phyloP scores from a whole-genome alignment of 148 eudicot genomes.

The Silene uniflora region DNA sequence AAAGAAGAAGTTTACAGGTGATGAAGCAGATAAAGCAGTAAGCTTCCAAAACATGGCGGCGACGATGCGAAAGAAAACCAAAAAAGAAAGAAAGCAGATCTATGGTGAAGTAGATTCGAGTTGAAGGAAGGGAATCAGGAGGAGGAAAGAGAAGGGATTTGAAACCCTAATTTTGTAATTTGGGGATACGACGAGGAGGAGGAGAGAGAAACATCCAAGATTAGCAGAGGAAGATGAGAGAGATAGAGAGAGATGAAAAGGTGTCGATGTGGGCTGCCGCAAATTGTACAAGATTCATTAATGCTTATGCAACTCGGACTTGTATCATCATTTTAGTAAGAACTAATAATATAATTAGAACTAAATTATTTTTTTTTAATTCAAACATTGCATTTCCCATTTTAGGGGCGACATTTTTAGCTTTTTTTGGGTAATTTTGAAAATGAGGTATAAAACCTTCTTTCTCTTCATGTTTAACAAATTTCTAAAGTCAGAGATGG shows the following conservation, averaged over 20 bases:
- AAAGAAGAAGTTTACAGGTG: constrained; percentile 68
- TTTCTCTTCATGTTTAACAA: too few relatives aligned
- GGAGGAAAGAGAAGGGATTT: neutral
- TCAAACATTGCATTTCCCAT: too few relatives aligned
- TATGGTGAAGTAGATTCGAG: neutral
- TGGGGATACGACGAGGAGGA: neutral
- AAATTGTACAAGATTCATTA: neutral
- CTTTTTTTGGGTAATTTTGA: too few relatives aligned
- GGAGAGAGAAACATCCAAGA: neutral
- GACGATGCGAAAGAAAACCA: constrained; percentile 8
- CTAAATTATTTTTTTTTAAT: too few relatives aligned
- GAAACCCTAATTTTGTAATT: neutral
- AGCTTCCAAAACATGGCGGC: constrained; percentile 85
- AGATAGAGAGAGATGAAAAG: neutral
- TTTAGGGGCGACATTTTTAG: too few relatives aligned
- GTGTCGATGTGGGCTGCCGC: neutral
- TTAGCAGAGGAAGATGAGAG: neutral
- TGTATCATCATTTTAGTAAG: too few relatives aligned
- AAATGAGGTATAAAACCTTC: too few relatives aligned
- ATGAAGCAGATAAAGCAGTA: constrained; percentile 69
- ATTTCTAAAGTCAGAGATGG: too few relatives aligned
- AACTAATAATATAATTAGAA: too few relatives aligned
- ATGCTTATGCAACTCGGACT: too few relatives aligned
- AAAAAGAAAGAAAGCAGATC: constrained; percentile 6
- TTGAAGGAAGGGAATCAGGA: neutral